phyloP scores from a whole-genome alignment of 768 basidiomycete species.

The Boletus reticulatus region DNA sequence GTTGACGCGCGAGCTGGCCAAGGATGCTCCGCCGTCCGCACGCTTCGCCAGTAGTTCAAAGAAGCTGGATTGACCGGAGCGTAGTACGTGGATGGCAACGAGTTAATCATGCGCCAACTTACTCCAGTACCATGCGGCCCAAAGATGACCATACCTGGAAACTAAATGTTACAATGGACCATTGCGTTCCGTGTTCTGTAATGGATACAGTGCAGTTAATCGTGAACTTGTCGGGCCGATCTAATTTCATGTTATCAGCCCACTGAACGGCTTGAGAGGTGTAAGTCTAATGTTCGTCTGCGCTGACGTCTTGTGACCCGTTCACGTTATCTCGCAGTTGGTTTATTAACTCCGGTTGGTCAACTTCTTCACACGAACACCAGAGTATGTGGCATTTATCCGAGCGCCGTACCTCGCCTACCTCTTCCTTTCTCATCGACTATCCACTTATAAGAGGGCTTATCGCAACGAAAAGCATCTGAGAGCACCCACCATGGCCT shows the following conservation, averaged over 20 bases:
- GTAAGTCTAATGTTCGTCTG: neutral
- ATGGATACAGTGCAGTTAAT: neutral
- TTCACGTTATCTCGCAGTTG: constrained; percentile 4
- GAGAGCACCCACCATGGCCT: neutral
- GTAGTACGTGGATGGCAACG: neutral
- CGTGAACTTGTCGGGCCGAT: no score
- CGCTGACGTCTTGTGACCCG: constrained; percentile 3
- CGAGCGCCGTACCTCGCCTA: no score
- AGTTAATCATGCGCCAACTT: neutral
- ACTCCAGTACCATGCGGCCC: neutral
- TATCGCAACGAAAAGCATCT: neutral
- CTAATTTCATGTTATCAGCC: no score
- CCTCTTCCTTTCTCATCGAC: no score
- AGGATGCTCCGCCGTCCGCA: constrained; percentile 15
- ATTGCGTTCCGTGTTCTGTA: neutral
- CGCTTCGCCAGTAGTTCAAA: constrained; percentile 28
- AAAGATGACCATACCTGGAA: neutral
- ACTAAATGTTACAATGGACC: neutral
- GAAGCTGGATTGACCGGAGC: constrained; percentile 25
- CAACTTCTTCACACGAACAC: constrained; percentile 11
- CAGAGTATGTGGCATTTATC: no score
- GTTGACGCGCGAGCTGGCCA: constrained; percentile 24
- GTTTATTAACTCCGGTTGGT: neutral
- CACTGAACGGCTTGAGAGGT: no score
- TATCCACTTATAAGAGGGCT: constrained; percentile 4